Conservation (phyloP, 768 basidiomycete species). For the Tylopilus rubrobrunneus region DNA sequence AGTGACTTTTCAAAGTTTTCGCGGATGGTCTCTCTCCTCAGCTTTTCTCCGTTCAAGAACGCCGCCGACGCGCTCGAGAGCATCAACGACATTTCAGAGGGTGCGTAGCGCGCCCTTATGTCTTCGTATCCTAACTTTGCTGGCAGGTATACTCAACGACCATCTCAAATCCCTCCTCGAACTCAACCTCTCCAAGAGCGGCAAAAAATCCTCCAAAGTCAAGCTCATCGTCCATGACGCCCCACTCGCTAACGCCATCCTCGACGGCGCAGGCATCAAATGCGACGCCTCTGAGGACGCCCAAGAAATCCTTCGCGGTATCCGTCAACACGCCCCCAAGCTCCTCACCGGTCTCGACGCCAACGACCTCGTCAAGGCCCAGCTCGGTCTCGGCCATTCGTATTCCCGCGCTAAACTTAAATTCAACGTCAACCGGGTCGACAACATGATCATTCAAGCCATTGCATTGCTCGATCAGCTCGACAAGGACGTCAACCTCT, state of each 20-base stretch:
- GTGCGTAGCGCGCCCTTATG: slow-evolving; percentile 39
- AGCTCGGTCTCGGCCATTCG: slow-evolving; percentile 95
- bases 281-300: slow-evolving; percentile 81
- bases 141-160: slow-evolving; percentile 77
- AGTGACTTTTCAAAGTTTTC: slow-evolving; percentile 83
- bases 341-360: slow-evolving; percentile 85
- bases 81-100: slow-evolving; percentile 93
- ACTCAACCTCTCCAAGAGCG: slow-evolving; percentile 71
- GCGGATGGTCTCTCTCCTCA: slow-evolving; percentile 87
- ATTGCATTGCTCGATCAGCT: slow-evolving; percentile 97
- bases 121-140: not conserved
- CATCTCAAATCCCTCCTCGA: slow-evolving; percentile 81
- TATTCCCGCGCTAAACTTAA: slow-evolving; percentile 98
- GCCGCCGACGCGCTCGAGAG: slow-evolving; percentile 95
- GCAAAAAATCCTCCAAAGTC: slow-evolving; percentile 65
- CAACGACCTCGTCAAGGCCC: slow-evolving; percentile 87
- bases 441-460: slow-evolving; percentile 99
- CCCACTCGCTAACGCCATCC: slow-evolving; percentile 73
- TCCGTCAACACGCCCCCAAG: slow-evolving; percentile 87
- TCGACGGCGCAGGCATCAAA: slow-evolving; percentile 61
- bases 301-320: slow-evolving; percentile 85
- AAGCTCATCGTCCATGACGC: slow-evolving; percentile 78
- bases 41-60: slow-evolving; percentile 91
- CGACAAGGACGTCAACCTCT: slow-evolving; percentile 99
- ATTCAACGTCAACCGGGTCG: slow-evolving; percentile 93